Evolutionary conservation across 352 stramenopile species (phyloP).

Genomic region (Globisporangium cystogenes): DNA sequence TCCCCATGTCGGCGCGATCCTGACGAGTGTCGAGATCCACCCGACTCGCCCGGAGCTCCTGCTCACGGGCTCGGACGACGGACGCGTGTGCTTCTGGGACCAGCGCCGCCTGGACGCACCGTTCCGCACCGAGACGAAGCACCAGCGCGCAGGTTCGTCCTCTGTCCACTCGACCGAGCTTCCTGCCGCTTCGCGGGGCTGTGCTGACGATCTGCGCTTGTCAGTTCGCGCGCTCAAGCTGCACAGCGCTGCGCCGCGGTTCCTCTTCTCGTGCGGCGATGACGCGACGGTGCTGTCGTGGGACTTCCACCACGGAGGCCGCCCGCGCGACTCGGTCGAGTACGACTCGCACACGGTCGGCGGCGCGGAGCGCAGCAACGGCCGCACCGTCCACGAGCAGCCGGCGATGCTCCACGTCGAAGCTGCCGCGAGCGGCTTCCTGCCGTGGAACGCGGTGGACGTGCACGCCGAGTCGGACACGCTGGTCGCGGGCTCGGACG

Average conservation of each 20-base stretch:
- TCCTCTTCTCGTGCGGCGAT: slow-evolving; percentile 61
- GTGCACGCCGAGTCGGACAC: slow-evolving; percentile 72
- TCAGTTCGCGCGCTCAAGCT: slow-evolving; percentile 60
- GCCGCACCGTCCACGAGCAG: slow-evolving; percentile 2
- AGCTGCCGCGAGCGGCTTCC: slow-evolving; percentile 25
- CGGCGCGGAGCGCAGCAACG: slow-evolving; percentile 4
- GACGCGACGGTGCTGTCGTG: slow-evolving; percentile 60
- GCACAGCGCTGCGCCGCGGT: slow-evolving; percentile 53
- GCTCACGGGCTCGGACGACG: slow-evolving; percentile 64
- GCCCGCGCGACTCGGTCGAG: slow-evolving; percentile 41
- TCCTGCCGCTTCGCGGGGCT: neutral
- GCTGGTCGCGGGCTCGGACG: slow-evolving; percentile 67
- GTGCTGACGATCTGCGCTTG: neutral
- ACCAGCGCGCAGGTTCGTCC: slow-evolving; percentile 44
- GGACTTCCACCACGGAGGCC: slow-evolving; percentile 64
- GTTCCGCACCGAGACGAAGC: slow-evolving; percentile 58
- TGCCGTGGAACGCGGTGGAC: slow-evolving; percentile 63
- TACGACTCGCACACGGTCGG: slow-evolving; percentile 31
- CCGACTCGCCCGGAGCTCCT: slow-evolving; percentile 73
- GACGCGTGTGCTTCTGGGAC: slow-evolving; percentile 69
- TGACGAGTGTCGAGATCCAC: slow-evolving; percentile 68
- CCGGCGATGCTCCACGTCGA: slow-evolving; percentile 29
- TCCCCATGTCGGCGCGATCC: slow-evolving; percentile 25
- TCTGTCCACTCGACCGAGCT: neutral
- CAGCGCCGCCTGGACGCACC: slow-evolving; percentile 57